A percentile compares a stretch with the other conserved stretches of the same genome.
Evolutionary conservation across 345 rosid species (phyloP).

Genomic region (Citrus hindsii): DNA sequence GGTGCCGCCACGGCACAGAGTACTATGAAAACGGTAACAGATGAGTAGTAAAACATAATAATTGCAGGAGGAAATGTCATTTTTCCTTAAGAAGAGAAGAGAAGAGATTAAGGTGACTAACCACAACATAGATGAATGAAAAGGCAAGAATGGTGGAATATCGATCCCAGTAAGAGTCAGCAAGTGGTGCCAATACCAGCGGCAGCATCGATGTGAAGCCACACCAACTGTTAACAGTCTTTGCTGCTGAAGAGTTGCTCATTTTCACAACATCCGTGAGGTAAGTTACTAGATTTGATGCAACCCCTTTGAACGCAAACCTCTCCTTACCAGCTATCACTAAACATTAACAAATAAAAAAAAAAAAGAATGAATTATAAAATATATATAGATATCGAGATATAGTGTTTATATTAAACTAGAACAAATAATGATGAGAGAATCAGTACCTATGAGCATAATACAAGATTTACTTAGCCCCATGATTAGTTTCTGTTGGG

Average conservation of each 20-base stretch:
- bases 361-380: background rate
- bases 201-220: conserved; percentile 91
- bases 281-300: conserved; percentile 86
- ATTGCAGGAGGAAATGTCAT: background rate
- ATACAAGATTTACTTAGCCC: conserved; percentile 63
- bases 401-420: too few relatives aligned
- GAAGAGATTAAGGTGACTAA: conserved; percentile 17
- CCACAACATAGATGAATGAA: conserved; percentile 73
- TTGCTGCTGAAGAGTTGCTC: conserved; percentile 90
- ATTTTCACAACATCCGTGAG: conserved; percentile 75
- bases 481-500: conserved; percentile 7
- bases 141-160: conserved; percentile 69
- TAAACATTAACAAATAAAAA: conserved; percentile 1
- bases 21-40: too few relatives aligned
- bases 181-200: conserved; percentile 71
- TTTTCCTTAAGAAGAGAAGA: background rate
- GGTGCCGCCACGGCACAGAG: too few relatives aligned
- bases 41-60: too few relatives aligned
- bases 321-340: conserved; percentile 90
- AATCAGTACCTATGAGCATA: conserved; percentile 67
- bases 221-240: conserved; percentile 81
- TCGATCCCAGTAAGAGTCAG: conserved; percentile 80
- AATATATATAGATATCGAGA: too few relatives aligned
- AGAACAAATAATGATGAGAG: background rate
- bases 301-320: conserved; percentile 95